Conservation (phyloP, 2,329 filamentous ascomycete species). For the Paraconiothyrium brasiliense region DNA sequence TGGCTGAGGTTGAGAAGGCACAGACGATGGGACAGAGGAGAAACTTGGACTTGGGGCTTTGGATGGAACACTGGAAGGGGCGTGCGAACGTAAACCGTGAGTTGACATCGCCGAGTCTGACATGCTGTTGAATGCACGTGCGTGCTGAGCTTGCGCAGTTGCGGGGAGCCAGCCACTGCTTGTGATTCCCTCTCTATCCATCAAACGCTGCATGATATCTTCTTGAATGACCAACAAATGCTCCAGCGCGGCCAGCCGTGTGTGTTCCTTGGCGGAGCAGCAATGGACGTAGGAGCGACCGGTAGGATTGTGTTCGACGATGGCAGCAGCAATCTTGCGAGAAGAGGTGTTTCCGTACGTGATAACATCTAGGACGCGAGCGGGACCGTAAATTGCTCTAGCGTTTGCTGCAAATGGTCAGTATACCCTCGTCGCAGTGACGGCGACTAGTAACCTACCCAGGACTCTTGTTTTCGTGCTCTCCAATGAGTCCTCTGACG, state of each 20-base stretch:
- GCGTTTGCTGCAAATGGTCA: constrained; percentile 35
- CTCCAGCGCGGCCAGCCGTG: constrained; percentile 42
- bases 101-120: constrained; percentile 18
- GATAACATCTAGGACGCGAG: constrained; percentile 48
- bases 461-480: constrained; percentile 44
- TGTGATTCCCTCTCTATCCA: constrained; percentile 45
- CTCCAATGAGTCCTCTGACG: constrained; percentile 46
- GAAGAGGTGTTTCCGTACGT: constrained; percentile 46
- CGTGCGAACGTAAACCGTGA: neutral
- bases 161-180: constrained; percentile 48
- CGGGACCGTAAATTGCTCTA: constrained; percentile 46
- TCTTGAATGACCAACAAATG: constrained; percentile 49
- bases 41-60: constrained; percentile 7
- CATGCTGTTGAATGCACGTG: constrained; percentile 32
- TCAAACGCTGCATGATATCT: constrained; percentile 42
- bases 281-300: constrained; percentile 49
- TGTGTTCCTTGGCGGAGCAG: constrained; percentile 42
- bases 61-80: constrained; percentile 3
- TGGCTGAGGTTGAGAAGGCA: constrained; percentile 27
- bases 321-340: constrained; percentile 46
- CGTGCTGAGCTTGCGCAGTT: constrained; percentile 45
- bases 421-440: neutral
- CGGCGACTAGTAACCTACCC: constrained; percentile 24
- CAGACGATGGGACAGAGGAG: constrained; percentile 15
- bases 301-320: constrained; percentile 48